These are phyloP conservation scores for Saccharomycopsis hybrid DNA, from an alignment of 1,139 yeast species.

Conservation along the genomic window DNA sequence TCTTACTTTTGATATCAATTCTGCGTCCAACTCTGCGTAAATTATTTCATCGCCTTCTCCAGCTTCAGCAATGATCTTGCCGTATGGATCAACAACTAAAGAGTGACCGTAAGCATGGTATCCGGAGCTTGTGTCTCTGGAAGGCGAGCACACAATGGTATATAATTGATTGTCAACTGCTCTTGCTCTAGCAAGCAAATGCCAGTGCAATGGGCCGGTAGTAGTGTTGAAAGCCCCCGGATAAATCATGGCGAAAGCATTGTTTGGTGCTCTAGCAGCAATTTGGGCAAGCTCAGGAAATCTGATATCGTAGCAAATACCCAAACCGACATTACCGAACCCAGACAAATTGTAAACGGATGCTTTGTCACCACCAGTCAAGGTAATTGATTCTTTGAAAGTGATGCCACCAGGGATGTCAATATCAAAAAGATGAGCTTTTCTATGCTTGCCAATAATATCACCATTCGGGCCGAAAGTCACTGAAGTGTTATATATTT, in stretches of 20 bases:
- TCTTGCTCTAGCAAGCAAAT: constrained; percentile 73
- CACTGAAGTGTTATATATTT: constrained; percentile 74
- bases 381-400: constrained; percentile 72
- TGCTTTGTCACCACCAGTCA: constrained; percentile 73
- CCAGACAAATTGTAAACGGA: constrained; percentile 67
- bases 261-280: constrained; percentile 61
- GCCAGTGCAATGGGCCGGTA: constrained; percentile 96
- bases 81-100: constrained; percentile 77
- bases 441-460: constrained; percentile 79
- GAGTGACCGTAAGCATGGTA: constrained; percentile 96
- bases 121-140: constrained; percentile 62
- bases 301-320: constrained; percentile 87
- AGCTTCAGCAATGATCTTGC: constrained; percentile 75
- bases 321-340: constrained; percentile 76
- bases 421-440: constrained; percentile 84
- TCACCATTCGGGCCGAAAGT: constrained; percentile 68
- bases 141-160: constrained; percentile 81
- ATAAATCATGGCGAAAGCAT: constrained; percentile 80
- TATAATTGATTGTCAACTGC: constrained; percentile 87
- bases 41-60: constrained; percentile 79
- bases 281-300: constrained; percentile 85
- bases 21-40: constrained; percentile 72
- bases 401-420: constrained; percentile 86
- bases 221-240: constrained; percentile 97
- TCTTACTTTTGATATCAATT: constrained; percentile 55